phyloP scores from a whole-genome alignment of 495 filamentous ascomycete species.

The Thermothielavioides terrestris region DNA sequence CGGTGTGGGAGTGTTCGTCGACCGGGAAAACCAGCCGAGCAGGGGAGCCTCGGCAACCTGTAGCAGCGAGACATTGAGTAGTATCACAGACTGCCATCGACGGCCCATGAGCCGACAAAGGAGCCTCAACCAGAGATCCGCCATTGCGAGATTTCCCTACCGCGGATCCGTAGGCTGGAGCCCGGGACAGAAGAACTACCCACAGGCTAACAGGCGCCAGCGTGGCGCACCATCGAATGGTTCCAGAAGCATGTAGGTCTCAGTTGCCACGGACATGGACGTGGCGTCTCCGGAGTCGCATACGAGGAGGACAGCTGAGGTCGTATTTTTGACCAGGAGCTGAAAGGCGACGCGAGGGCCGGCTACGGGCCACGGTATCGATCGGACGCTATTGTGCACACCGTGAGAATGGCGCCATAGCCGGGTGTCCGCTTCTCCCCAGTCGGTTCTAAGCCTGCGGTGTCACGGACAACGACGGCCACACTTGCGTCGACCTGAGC shows the following conservation, averaged over 20 bases:
- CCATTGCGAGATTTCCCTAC: slow-evolving; percentile 3
- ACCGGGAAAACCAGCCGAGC: slow-evolving; percentile 20
- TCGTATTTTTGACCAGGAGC: slow-evolving; percentile 1
- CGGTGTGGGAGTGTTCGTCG: slow-evolving; percentile 4
- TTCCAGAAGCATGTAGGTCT: neutral
- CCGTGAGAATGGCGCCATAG: neutral
- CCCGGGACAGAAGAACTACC: neutral
- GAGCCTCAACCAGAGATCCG: slow-evolving; percentile 12
- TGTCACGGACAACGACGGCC: neutral
- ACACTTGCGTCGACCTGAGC: neutral
- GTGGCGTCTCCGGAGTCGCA: neutral
- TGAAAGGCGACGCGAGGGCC: neutral
- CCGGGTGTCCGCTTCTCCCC: neutral
- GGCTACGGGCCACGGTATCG: neutral
- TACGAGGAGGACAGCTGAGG: neutral
- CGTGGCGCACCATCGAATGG: neutral
- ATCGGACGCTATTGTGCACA: neutral
- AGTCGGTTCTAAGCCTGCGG: neutral
- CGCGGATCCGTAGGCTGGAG: no score
- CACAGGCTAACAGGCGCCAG: neutral
- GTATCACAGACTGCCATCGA: slow-evolving; percentile 7
- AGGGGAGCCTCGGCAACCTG: slow-evolving; percentile 8
- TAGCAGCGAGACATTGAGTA: slow-evolving; percentile 1
- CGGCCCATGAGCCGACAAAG: neutral
- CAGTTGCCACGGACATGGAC: neutral